Base-by-base conservation (phyloP, 169 alveolate genomes). In the Toxoplasma gondii region DNA sequence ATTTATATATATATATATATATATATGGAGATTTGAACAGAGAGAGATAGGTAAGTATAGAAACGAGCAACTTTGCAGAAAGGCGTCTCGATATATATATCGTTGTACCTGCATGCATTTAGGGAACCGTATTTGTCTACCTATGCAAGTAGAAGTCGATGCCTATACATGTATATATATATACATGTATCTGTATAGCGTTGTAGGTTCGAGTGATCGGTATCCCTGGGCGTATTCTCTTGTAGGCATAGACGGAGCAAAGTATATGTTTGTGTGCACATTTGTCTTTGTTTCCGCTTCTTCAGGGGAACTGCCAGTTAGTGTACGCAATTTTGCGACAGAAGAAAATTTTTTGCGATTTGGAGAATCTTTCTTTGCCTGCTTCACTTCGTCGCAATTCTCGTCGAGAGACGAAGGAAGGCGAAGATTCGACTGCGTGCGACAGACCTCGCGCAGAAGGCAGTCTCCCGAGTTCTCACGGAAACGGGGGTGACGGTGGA, bases 281-380 rank as follows among this genome's bases (percentile, higher is more conserved):
- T 9, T 5, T 19, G 34, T 12, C n/a, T 24, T 16, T 45, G 80
- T 49, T 44, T 86, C 45, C 2, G 39, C 12, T 74, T 12, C 78
- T 27, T 84, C 29, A 88, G 92, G 94, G 94, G 38, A 91, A 91
- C 84, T 78, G 74, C 34, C 91, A 81, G 70, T 34, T 91, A 45
- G 91, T 91, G 38, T 91, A 91, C 84, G 36, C 94, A 80, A 64
- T 91, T 34, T 80, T 91, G 70, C 91, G 94, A 0, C 94, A 81
- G 58, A 91, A 91, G 69, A 58, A 91, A 31, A 41, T 80, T 38
- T 91, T 91, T 58, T 36, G n/a, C 58, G 53, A 58, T n/a, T 84
- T 91, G 78, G 54, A 54, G 39, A 58, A 31, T 16, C 80, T 58
- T 39, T 19, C 91, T 22, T 45, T 82, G 36, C 84, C 49, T 4